Conservation (phyloP, 169 alveolate genomes). For the Eimeria sp. region DNA sequence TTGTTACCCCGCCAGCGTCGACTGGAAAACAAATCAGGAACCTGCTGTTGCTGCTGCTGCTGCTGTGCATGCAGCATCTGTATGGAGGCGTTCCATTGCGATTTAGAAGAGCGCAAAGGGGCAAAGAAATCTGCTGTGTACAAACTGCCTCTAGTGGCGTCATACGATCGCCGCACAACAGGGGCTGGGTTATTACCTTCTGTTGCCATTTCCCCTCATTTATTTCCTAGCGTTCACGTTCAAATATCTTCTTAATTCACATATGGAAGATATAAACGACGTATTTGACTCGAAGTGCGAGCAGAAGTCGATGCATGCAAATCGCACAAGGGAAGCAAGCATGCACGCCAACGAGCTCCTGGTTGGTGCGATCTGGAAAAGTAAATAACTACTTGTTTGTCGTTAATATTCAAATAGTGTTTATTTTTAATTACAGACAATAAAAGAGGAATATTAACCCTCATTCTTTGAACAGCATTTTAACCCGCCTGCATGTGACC, state of each 20-base stretch:
- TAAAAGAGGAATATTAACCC: not conserved
- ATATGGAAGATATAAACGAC: too few species aligned
- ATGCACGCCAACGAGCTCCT: not conserved
- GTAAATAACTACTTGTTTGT: too few species aligned
- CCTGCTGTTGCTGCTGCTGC: not conserved
- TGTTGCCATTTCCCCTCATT: not conserved
- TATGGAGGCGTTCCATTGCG: not conserved
- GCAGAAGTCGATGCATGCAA: not conserved
- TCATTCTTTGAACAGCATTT: not conserved
- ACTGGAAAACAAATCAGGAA: not conserved
- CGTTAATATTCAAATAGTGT: too few species aligned
- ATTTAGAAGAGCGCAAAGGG: not conserved
- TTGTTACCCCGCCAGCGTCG: constrained; percentile 34
- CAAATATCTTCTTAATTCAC: not conserved
- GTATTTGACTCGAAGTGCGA: not conserved
- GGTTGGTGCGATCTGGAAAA: not conserved
- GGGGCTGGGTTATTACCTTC: constrained; percentile 65
- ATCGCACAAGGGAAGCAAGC: not conserved
- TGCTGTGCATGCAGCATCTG: constrained; percentile 1
- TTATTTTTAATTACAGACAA: not conserved
- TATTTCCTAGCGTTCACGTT: not conserved
- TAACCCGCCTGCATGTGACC: not conserved
- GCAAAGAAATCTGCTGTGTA: constrained; percentile 42
- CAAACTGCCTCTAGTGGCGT: not conserved
- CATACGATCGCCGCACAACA: constrained; percentile 37